Base-by-base conservation (phyloP, 2,329 filamentous ascomycete species). In the Fusarium dlaminii region DNA sequence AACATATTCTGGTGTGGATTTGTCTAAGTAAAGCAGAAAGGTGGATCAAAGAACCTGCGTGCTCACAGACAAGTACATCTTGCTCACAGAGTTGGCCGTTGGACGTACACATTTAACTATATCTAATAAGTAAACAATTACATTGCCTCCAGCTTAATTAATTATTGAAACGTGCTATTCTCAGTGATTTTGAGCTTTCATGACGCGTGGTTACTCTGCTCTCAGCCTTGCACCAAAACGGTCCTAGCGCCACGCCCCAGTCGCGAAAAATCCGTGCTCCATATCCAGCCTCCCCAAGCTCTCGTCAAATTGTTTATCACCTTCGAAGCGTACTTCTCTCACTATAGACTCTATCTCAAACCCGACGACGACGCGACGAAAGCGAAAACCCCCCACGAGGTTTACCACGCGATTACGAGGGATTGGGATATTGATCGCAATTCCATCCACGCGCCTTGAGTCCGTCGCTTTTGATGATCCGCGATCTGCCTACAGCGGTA, bases 211-310 rank as follows among this genome's bases (percentile, higher is more conserved):
- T 63, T 49, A 72, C 68, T 66, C 63, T 63, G 71, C 62, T 66
- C 69, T 79, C 79, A 82, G 80, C 78, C 80, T 80, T 81, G 80
- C 70, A 58, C 66, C 81, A 74, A 75, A 82, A 80, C 60, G 32
- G 82, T 82, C 60, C 66, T 83, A 83, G 82, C 79, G 80, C 69
- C 55, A 70, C 66, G 58, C 73, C 76, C 78, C 73, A 73, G 78
- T 79, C 79, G 79, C 81, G 81, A 83, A 82, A 82, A 82, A 80
- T 78, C 80, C 81, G 80, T 81, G 80, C 77, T 77, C 78, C 69
- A 66, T 67, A 65, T 75, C 79, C 80, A 81, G 80, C 77, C 81
- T 81, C 78, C 79, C 75, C 79, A 78, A 79, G 78, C 78, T 79
- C 64, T 78, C 63, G 60, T 73, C 66, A 79, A 79, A 79, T 79